These are phyloP conservation scores for Monsonia emarginata DNA, from an alignment of 441 rosid species.

Conservation along the genomic window DNA sequence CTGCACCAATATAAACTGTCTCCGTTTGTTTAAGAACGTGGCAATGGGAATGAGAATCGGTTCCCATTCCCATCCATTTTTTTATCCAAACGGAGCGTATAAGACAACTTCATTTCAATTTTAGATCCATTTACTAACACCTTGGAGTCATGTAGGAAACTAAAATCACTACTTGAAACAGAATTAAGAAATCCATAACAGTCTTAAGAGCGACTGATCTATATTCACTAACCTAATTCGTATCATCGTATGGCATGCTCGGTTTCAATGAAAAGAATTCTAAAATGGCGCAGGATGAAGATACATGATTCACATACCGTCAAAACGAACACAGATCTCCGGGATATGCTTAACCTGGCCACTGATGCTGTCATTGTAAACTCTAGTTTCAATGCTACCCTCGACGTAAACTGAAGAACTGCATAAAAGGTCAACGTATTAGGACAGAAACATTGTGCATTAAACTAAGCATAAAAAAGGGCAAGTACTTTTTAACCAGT, in stretches of 20 bases:
- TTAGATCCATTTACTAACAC: too few relatives aligned
- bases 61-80: too few relatives aligned
- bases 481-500: constrained; percentile 55
- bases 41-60: too few relatives aligned
- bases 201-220: too few relatives aligned
- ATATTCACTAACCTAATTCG: neutral
- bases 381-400: constrained; percentile 84
- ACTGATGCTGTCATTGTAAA: constrained; percentile 80
- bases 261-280: neutral
- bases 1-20: too few relatives aligned
- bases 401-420: constrained; percentile 86
- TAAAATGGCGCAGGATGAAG: neutral
- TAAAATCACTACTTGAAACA: too few relatives aligned
- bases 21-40: too few relatives aligned
- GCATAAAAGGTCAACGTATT: constrained; percentile 25
- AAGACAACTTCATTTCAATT: too few relatives aligned
- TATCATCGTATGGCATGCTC: neutral
- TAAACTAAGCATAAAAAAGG: neutral
- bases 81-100: too few relatives aligned
- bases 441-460: constrained; percentile 13
- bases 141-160: too few relatives aligned
- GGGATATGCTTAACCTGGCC: constrained; percentile 78
- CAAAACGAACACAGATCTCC: constrained; percentile 78
- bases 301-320: constrained; percentile 39
- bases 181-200: too few relatives aligned